Percentiles rank a stretch among this genome's conserved stretches.
These are phyloP conservation scores for Amoebophrya sp. DNA, from an alignment of 169 alveolate species.

Conservation along the genomic window DNA sequence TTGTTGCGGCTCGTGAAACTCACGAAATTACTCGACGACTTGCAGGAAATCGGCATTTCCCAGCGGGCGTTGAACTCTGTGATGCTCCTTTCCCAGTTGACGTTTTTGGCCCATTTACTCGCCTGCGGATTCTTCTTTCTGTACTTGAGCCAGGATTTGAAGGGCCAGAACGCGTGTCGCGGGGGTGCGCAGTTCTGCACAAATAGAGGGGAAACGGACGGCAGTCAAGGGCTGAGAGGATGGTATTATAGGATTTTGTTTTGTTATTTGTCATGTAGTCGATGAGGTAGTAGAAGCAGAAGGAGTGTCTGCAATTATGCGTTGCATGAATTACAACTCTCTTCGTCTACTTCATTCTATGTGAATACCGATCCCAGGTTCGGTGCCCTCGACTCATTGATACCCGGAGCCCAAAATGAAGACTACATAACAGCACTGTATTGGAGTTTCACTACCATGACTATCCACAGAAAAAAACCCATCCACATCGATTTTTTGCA, in stretches of 20 bases:
- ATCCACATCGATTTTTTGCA: no score
- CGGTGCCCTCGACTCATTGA: background rate
- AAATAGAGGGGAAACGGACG: background rate
- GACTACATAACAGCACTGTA: no score
- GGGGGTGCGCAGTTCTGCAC: background rate
- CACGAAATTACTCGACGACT: background rate
- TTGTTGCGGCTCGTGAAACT: background rate
- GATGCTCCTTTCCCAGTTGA: background rate
- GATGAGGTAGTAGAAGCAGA: no score
- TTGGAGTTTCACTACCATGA: no score
- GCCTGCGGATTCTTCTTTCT: background rate
- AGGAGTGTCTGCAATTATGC: no score
- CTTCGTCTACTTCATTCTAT: no score
- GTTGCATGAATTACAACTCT: no score
- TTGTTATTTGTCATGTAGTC: no score
- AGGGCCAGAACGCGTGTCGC: background rate
- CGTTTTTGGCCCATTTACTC: background rate
- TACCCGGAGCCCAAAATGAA: background rate
- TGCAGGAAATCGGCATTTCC: background rate
- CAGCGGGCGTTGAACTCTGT: background rate
- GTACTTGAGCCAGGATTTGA: background rate
- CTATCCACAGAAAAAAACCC: no score
- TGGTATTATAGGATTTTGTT: no score
- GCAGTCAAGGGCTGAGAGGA: background rate
- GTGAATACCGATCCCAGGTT: no score